Evolutionary conservation across 768 basidiomycete genomes (phyloP).

Genomic region (Lactifluus pinguis): DNA sequence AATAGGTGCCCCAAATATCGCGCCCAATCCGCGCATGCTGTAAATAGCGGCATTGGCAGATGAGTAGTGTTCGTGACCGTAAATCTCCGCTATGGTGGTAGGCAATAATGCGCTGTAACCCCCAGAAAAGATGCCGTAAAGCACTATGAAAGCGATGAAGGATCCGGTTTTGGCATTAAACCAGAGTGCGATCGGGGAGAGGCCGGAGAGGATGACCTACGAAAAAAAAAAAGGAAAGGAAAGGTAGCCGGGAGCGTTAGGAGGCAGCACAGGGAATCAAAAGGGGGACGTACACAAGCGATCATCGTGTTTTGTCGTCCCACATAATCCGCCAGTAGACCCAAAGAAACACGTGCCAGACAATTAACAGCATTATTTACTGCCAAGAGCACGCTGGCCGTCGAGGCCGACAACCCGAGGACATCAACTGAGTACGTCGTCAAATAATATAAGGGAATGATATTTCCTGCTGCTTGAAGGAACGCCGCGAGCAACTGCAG

Average conservation of each 20-base stretch:
- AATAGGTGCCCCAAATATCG: slow-evolving; percentile 34
- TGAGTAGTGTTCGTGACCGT: slow-evolving; percentile 35
- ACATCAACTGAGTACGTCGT: slow-evolving; percentile 35
- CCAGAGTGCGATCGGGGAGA: slow-evolving; percentile 37
- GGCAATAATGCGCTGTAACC: slow-evolving; percentile 39
- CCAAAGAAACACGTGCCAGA: slow-evolving; percentile 33
- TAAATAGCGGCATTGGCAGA: slow-evolving; percentile 35
- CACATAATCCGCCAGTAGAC: slow-evolving; percentile 33
- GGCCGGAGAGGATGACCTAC: slow-evolving; percentile 32
- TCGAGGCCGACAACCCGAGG: slow-evolving; percentile 30
- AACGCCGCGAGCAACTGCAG: slow-evolving; percentile 32
- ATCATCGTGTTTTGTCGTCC: slow-evolving; percentile 40
- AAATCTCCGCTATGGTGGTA: slow-evolving; percentile 36
- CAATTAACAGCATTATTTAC: slow-evolving; percentile 38
- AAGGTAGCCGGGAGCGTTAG: neutral
- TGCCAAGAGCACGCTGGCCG: slow-evolving; percentile 33
- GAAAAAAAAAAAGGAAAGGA: neutral
- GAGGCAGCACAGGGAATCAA: neutral
- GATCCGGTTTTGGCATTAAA: slow-evolving; percentile 30
- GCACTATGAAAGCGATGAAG: slow-evolving; percentile 33
- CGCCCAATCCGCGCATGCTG: slow-evolving; percentile 35
- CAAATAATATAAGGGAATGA: slow-evolving; percentile 37
- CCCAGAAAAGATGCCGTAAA: slow-evolving; percentile 37
- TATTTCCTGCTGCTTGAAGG: slow-evolving; percentile 37
- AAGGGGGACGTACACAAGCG: slow-evolving; percentile 24